Conservation (phyloP, 2,329 filamentous ascomycete genomes). For the Talaromyces sp. region DNA sequence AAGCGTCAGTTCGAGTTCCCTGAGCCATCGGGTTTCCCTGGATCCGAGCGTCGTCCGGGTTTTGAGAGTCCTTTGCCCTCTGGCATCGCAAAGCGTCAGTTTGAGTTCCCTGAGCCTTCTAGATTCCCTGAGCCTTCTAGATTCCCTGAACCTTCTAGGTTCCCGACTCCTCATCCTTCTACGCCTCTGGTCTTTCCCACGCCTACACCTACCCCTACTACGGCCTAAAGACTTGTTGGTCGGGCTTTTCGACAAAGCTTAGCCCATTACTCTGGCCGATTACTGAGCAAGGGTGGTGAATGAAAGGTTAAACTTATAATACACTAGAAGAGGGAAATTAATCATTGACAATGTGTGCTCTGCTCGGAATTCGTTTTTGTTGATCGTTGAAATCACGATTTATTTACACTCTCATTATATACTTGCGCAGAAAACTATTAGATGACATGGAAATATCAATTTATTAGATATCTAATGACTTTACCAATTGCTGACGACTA, state of each 20-base stretch:
- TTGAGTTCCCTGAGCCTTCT: background rate
- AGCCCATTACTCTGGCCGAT: background rate
- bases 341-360: background rate
- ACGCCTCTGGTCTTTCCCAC: background rate
- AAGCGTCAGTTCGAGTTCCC: background rate
- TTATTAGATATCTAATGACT: background rate
- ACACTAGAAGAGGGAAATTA: background rate
- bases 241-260: background rate
- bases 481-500: background rate
- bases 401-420: background rate
- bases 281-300: background rate
- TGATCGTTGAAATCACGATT: background rate
- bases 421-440: background rate
- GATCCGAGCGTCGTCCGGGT: background rate
- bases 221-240: background rate
- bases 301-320: background rate
- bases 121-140: background rate
- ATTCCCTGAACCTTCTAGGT: background rate
- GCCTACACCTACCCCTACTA: background rate
- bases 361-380: background rate
- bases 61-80: background rate
- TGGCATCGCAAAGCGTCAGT: background rate
- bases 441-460: background rate
- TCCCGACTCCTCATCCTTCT: background rate
- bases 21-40: background rate